Percentiles rank a stretch among this genome's conserved stretches.
These are phyloP conservation scores for Lobosporangium transversale DNA, from an alignment of 192 early-diverging fungal species.

Conservation along the genomic window DNA sequence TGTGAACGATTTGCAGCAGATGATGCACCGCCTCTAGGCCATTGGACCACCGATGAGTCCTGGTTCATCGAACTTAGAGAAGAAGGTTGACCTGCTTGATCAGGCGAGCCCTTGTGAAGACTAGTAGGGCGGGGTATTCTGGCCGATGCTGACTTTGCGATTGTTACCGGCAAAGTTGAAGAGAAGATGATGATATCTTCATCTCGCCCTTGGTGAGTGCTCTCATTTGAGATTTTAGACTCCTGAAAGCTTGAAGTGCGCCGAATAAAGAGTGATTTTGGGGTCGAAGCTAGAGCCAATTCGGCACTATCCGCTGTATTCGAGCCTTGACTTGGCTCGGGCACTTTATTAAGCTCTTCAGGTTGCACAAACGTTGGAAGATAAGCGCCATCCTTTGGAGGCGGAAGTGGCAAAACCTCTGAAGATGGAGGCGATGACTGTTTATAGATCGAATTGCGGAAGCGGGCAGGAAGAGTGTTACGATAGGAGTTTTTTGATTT, in stretches of 20 bases:
- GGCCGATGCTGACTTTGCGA: constrained; percentile 20
- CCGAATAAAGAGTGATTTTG: constrained; percentile 26
- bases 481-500: constrained; percentile 13
- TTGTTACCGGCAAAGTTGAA: constrained; percentile 41
- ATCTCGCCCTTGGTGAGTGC: constrained; percentile 10
- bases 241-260: constrained; percentile 45
- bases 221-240: constrained; percentile 10
- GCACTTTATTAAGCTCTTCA: background rate
- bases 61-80: constrained; percentile 20
- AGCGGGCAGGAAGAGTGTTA: constrained; percentile 37
- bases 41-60: constrained; percentile 40
- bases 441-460: constrained; percentile 25
- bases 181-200: constrained; percentile 53
- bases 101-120: constrained; percentile 42
- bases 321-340: background rate
- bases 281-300: background rate
- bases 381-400: constrained; percentile 1
- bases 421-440: constrained; percentile 17
- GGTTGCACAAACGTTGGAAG: background rate
- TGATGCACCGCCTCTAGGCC: constrained; percentile 40
- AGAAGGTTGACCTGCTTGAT: constrained; percentile 13
- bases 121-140: constrained; percentile 20
- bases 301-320: background rate
- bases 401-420: constrained; percentile 27
- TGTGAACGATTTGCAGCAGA: constrained; percentile 44